Evolutionary conservation across 2,329 filamentous ascomycete genomes (phyloP), one percentile per base, ranked within the genome.

Genomic region (Fusarium lateritium): DNA sequence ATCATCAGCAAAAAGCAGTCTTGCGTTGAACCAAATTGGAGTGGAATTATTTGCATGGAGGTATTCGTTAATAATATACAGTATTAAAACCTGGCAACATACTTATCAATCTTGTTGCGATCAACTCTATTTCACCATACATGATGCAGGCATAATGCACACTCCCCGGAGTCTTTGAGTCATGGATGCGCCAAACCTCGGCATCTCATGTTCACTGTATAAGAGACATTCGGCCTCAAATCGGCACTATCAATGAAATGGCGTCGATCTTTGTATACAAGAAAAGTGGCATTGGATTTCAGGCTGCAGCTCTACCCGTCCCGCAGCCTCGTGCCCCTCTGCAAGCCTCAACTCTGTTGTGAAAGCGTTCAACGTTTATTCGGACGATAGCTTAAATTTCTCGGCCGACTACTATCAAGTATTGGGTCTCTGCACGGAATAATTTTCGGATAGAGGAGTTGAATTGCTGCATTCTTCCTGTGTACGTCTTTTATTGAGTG

Each of bases 131-230:
- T 39, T n/a, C 46, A 31, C 31, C 49, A 33, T 34, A 39, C 19
- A 49, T 36, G 10, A n/a, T 44, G 22, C 7, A 21, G 44, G n/a
- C 24, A 52, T 43, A 24, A 69, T 55, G 56, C 52, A 54, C 47
- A 55, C 52, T 46, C 28, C 43, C 39, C 36, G 14, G 2, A 46
- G 38, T 43, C 56, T 39, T 44, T 40, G 22, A 43, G 36, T 42
- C 50, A 56, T 56, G 40, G 61, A 56, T 56, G 45, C 26, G 31
- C 19, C 36, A 43, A 50, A 40, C 34, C 40, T 38, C 33, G 24
- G 17, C 33, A 24, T 21, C 14, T 24, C 34, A n/a, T 15, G 19
- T 7, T 33, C 21, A 26, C 38, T 15, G 10, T 15, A 44, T 28
- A 53, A 46, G 7, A 39, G 22, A 26, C 21, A 38, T 10, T 21